Percentiles rank a stretch among this genome's conserved stretches.
Evolutionary conservation across 2,329 filamentous ascomycete species (phyloP).

Genomic region (Septoria petroselini): DNA sequence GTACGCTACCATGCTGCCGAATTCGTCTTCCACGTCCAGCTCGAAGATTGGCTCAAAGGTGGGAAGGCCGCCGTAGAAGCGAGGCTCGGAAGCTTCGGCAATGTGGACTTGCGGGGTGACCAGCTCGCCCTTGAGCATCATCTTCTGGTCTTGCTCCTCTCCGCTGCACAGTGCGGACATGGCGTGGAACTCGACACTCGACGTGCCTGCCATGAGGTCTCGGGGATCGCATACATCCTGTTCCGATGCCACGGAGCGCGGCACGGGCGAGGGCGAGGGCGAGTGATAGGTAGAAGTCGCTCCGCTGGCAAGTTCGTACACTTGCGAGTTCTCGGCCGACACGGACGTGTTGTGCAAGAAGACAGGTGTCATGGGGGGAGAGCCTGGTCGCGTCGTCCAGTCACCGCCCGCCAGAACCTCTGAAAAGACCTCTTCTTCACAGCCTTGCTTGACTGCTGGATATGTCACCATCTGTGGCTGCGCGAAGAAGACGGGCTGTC

Average conservation of each 20-base stretch:
- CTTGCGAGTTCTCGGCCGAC: slow-evolving; percentile 50
- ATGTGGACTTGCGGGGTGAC: slow-evolving; percentile 39
- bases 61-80: slow-evolving; percentile 61
- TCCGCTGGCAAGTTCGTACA: slow-evolving; percentile 68
- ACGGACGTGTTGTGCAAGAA: slow-evolving; percentile 67
- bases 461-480: slow-evolving; percentile 45
- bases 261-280: slow-evolving; percentile 78
- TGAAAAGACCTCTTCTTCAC: slow-evolving; percentile 66
- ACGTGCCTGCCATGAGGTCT: slow-evolving; percentile 71
- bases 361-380: slow-evolving; percentile 83
- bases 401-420: slow-evolving; percentile 72
- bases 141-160: slow-evolving; percentile 50
- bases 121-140: slow-evolving; percentile 47
- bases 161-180: slow-evolving; percentile 60
- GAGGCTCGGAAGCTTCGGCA: slow-evolving; percentile 44
- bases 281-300: slow-evolving; percentile 67
- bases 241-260: slow-evolving; percentile 65
- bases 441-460: slow-evolving; percentile 66
- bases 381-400: slow-evolving; percentile 68
- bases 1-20: slow-evolving; percentile 72
- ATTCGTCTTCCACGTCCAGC: slow-evolving; percentile 87
- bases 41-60: slow-evolving; percentile 74
- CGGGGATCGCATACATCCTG: slow-evolving; percentile 80
- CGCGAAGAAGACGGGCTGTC: slow-evolving; percentile 49
- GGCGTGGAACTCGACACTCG: slow-evolving; percentile 61